Conservation (phyloP, 2,329 filamentous ascomycete genomes). For the Monilinia vaccinii-corymbosi region DNA sequence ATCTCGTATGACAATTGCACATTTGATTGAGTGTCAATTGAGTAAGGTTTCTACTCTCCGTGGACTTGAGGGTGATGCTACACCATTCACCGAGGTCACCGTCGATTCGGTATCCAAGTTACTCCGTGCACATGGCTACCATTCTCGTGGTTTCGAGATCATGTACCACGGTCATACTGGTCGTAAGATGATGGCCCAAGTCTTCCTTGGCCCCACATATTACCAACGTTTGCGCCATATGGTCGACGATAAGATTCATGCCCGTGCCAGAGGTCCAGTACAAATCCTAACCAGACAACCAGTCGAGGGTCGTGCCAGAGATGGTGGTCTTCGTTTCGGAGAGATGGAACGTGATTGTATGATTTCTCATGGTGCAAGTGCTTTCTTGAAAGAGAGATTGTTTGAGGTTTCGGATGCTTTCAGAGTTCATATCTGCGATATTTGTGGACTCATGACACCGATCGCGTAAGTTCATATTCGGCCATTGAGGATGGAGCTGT, state of each 20-base stretch:
- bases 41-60: conserved; percentile 92
- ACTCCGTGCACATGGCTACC: conserved; percentile 82
- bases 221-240: conserved; percentile 98
- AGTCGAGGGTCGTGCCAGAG: conserved; percentile 94
- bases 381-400: conserved; percentile 93
- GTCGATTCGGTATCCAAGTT: conserved; percentile 87
- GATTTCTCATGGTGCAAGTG: conserved; percentile 97
- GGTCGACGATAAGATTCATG: conserved; percentile 99
- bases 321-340: conserved; percentile 97
- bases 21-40: conserved; percentile 97
- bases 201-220: conserved; percentile 96
- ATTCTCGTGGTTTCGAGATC: conserved; percentile 93
- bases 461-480: conserved; percentile 69
- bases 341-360: conserved; percentile 99
- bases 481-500: not conserved
- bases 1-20: conserved; percentile 99
- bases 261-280: conserved; percentile 89
- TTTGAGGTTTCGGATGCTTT: conserved; percentile 98
- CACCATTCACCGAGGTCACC: conserved; percentile 94
- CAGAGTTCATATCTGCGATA: conserved; percentile 95
- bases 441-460: conserved; percentile 97
- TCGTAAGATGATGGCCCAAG: conserved; percentile 82
- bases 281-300: conserved; percentile 97
- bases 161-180: conserved; percentile 99
- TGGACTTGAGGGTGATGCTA: conserved; percentile 93